Percentiles rank a stretch among this genome's conserved stretches.
These are phyloP conservation scores for Anthracocystis panici-leucophaei DNA, from an alignment of 1,284 basidiomycete species.

Conservation along the genomic window DNA sequence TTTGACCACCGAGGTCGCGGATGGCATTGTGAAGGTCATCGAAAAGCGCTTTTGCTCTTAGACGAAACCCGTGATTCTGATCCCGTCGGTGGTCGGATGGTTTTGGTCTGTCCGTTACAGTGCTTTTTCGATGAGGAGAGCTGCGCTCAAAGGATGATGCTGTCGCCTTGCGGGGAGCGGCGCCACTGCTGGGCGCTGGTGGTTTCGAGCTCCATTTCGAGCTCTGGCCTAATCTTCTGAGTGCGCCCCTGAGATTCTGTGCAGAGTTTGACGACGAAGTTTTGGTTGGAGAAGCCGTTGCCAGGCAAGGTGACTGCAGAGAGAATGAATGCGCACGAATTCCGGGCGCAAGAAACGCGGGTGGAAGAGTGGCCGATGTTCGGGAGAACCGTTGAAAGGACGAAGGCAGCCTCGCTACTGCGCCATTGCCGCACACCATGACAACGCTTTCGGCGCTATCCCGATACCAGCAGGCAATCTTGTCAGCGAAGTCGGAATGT, in stretches of 20 bases:
- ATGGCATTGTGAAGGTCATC: slow-evolving; percentile 8
- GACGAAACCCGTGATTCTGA: slow-evolving; percentile 22
- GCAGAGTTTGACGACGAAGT: slow-evolving; percentile 16
- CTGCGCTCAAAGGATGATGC: not conserved
- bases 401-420: slow-evolving; percentile 18
- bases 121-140: not conserved
- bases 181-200: not conserved
- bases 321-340: slow-evolving; percentile 20
- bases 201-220: slow-evolving; percentile 22
- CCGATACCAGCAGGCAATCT: not conserved
- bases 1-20: not conserved
- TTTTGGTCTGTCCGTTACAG: not conserved
- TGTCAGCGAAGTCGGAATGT: not conserved
- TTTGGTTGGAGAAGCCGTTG: not conserved
- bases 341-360: slow-evolving; percentile 24
- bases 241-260: slow-evolving; percentile 23
- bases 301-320: slow-evolving; percentile 3
- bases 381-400: slow-evolving; percentile 9
- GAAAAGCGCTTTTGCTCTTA: slow-evolving; percentile 15
- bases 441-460: not conserved
- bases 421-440: slow-evolving; percentile 22
- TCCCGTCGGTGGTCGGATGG: not conserved
- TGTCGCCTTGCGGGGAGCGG: not conserved
- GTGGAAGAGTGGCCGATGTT: slow-evolving; percentile 12
- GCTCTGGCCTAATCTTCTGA: slow-evolving; percentile 21